A percentile compares a stretch with the other conserved stretches of the same genome.
These are phyloP conservation scores for Fusarium dlaminii DNA, from an alignment of 2,329 filamentous ascomycete genomes.

Conservation along the genomic window DNA sequence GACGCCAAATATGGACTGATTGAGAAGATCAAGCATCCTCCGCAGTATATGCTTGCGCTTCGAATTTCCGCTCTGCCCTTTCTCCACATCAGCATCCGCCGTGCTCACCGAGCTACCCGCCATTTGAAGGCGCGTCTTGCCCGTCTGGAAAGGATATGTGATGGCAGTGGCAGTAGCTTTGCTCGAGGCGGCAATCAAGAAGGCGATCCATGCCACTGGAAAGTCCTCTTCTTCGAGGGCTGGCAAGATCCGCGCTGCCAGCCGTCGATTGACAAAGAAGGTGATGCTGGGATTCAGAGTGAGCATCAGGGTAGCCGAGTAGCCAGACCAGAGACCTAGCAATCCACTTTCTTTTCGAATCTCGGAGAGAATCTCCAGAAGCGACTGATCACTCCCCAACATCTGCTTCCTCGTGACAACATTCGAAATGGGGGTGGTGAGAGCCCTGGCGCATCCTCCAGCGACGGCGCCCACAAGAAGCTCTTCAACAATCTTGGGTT, in stretches of 20 bases:
- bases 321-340: slow-evolving; percentile 85
- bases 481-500: slow-evolving; percentile 74
- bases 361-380: slow-evolving; percentile 67
- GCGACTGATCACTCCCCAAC: slow-evolving; percentile 54
- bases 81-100: slow-evolving; percentile 10
- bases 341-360: slow-evolving; percentile 77
- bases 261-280: slow-evolving; percentile 80
- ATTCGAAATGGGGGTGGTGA: slow-evolving; percentile 84
- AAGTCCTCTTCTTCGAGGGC: slow-evolving; percentile 55
- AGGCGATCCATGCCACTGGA: slow-evolving; percentile 51
- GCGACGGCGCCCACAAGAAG: slow-evolving; percentile 77
- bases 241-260: slow-evolving; percentile 69
- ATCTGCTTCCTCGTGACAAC: slow-evolving; percentile 86
- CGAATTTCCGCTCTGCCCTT: background rate
- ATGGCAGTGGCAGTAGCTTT: slow-evolving; percentile 80
- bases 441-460: slow-evolving; percentile 76
- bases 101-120: slow-evolving; percentile 48
- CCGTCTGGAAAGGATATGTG: slow-evolving; percentile 87
- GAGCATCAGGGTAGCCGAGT: slow-evolving; percentile 80
- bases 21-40: slow-evolving; percentile 38
- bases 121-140: slow-evolving; percentile 82
- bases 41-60: slow-evolving; percentile 6
- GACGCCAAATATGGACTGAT: slow-evolving; percentile 68
- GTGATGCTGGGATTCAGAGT: slow-evolving; percentile 89
- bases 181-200: slow-evolving; percentile 74